phyloP scores from a whole-genome alignment of 768 basidiomycete genomes.

The Phanerochaete sordida region DNA sequence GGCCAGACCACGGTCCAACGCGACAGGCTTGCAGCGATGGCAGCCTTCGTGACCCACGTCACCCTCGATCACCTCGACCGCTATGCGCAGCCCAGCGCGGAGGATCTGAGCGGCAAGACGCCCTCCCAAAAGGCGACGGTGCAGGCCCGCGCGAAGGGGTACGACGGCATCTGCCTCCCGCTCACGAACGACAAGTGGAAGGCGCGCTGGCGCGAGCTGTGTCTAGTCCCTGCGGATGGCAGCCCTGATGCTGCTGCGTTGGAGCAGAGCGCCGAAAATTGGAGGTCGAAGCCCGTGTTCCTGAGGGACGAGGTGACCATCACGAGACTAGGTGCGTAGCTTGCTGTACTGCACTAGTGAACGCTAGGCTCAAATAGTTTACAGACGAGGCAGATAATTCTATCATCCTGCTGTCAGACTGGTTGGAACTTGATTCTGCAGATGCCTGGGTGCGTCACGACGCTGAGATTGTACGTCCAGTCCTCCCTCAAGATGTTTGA shows the following conservation, averaged over 20 bases:
- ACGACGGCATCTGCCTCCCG: slow-evolving; percentile 76
- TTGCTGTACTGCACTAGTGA: slow-evolving; percentile 1
- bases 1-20: not conserved
- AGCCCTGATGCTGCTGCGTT: slow-evolving; percentile 37
- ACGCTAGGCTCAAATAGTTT: not conserved
- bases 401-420: slow-evolving; percentile 81
- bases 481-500: not conserved
- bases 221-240: slow-evolving; percentile 56
- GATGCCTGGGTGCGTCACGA: slow-evolving; percentile 96
- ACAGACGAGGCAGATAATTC: slow-evolving; percentile 73
- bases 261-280: slow-evolving; percentile 73
- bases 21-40: slow-evolving; percentile 10
- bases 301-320: slow-evolving; percentile 83
- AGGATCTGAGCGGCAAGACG: slow-evolving; percentile 28
- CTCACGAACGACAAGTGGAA: slow-evolving; percentile 89
- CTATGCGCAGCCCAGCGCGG: slow-evolving; percentile 15
- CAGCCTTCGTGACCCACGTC: slow-evolving; percentile 21
- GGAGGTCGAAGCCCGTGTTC: slow-evolving; percentile 84
- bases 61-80: slow-evolving; percentile 26
- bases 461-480: slow-evolving; percentile 78
- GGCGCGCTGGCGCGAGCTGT: slow-evolving; percentile 86
- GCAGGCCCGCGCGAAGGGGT: slow-evolving; percentile 61
- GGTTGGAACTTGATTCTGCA: slow-evolving; percentile 90
- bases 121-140: slow-evolving; percentile 49
- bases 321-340: slow-evolving; percentile 74